These are phyloP conservation scores for Lactarius sp. DNA, from an alignment of 768 basidiomycete species.

Conservation along the genomic window DNA sequence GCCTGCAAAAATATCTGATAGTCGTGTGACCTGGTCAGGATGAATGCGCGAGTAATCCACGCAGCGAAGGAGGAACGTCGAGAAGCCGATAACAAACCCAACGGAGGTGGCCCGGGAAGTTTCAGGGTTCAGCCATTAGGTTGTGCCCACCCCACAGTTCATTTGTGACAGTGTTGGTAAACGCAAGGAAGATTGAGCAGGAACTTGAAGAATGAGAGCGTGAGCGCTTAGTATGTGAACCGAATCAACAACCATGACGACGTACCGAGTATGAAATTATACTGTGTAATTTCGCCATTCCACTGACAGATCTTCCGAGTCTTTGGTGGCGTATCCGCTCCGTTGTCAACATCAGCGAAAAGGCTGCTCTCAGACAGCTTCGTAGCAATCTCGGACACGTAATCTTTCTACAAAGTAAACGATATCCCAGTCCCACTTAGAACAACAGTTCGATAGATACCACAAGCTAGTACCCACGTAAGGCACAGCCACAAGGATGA, in stretches of 20 bases:
- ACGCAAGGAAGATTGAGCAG: too few relatives aligned
- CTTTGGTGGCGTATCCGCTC: slow-evolving; percentile 88
- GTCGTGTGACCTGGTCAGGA: slow-evolving; percentile 27
- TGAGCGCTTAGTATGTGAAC: neutral
- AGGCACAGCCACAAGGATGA: slow-evolving; percentile 88
- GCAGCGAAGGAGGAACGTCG: slow-evolving; percentile 92
- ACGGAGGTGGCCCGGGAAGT: neutral
- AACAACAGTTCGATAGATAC: too few relatives aligned
- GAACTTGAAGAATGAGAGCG: neutral
- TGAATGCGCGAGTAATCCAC: slow-evolving; percentile 84
- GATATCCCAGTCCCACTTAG: too few relatives aligned
- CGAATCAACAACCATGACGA: too few relatives aligned
- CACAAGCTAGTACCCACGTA: slow-evolving; percentile 61
- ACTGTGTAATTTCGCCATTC: slow-evolving; percentile 91
- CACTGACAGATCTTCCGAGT: slow-evolving; percentile 74
- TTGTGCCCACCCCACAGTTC: too few relatives aligned
- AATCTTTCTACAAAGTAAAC: too few relatives aligned
- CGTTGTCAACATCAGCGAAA: slow-evolving; percentile 89
- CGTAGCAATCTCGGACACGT: slow-evolving; percentile 69
- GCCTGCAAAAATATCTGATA: slow-evolving; percentile 40
- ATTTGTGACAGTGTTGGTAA: too few relatives aligned
- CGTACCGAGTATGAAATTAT: slow-evolving; percentile 93
- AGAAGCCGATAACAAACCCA: slow-evolving; percentile 86
- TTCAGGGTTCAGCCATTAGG: too few relatives aligned
- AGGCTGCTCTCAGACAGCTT: slow-evolving; percentile 65